Percentiles rank a stretch among this genome's conserved stretches.
Conservation (phyloP, 148 eudicot genomes). For the Chenopodium berlandieri region DNA sequence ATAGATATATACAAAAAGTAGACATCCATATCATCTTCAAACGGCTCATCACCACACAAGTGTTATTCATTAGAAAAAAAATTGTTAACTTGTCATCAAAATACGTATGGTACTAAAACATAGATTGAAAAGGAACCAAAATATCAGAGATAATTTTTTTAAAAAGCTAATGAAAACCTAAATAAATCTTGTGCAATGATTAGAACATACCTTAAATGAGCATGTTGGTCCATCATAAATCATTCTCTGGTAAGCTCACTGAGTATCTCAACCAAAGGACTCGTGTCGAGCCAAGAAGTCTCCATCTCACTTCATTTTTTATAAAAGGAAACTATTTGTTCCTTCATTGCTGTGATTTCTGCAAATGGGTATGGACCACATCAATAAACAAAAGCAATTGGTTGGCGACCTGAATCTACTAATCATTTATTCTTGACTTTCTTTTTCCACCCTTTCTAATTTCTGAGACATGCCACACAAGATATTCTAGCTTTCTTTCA, state of each 20-base stretch:
- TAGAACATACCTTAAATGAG: conserved; percentile 15
- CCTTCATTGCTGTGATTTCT: conserved; percentile 12
- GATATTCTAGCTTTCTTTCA: conserved; percentile 31
- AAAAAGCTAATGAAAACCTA: neutral
- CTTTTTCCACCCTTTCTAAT: conserved; percentile 4
- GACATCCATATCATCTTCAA: no score
- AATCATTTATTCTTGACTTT: conserved; percentile 25
- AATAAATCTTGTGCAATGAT: conserved; percentile 16
- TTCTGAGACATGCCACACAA: conserved; percentile 18
- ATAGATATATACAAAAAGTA: no score
- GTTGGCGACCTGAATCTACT: conserved; percentile 13
- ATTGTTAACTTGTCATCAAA: no score
- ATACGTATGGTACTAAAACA: neutral
- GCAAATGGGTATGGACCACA: conserved; percentile 23
- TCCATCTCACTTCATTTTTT: conserved; percentile 6
- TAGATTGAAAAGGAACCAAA: neutral
- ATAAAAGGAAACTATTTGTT: conserved; percentile 22
- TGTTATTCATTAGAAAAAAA: no score
- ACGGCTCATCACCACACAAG: no score
- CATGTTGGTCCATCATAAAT: conserved; percentile 7
- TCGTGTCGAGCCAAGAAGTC: conserved; percentile 7
- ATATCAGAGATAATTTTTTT: neutral
- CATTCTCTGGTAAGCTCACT: conserved; percentile 18
- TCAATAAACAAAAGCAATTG: conserved; percentile 16
- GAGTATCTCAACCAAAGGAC: conserved; percentile 3